Evolutionary conservation across 495 filamentous ascomycete genomes (phyloP), one percentile per base, ranked within the genome.

Genomic region (Xeromyces bisporus): DNA sequence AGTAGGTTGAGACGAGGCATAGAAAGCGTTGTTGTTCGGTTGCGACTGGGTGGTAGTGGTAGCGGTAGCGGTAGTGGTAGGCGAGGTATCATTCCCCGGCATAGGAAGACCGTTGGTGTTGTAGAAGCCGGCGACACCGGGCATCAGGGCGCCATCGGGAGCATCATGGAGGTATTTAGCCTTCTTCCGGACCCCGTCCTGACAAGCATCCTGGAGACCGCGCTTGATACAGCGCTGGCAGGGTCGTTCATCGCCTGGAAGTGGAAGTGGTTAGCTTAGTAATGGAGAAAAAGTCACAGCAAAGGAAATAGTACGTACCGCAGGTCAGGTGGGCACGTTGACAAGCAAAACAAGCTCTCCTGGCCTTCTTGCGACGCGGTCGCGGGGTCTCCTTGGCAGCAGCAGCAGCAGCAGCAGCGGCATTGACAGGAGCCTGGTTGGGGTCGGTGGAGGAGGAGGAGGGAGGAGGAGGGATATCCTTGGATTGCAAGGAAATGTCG

Each of bases 101-200:
- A 37, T 38, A 26, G 51, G 53, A 30, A 48, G 41, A 23, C 46
- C 21, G 31, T 23, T 20, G 17, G n/a, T 21, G 11, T 60, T 62
- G 42, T 58, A 56, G 24, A 64, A 60, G n/a, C 54, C 51, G n/a
- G 54, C 50, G 16, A 69, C 56, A 14, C 66, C 67, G 34, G 73
- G 69, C 57, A 75, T 67, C 42, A 79, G 53, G 33, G 69, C 71
- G 36, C 89, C 84, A 33, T 80, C 70, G 23, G 86, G 83, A 15
- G 87, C 84, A 61, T 94, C 89, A 55, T 93, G 86, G 28, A 97
- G 77, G 59, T 97, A 97, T 52, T 97, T 97, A 39, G 89, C 89
- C 64, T 96, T 97, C 56, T 97, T 96, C 37, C 89, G 78, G 23
- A 93, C 83, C 25, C 89, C 89, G 46, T 97, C 89, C 47, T 92